Evolutionary conservation across 768 basidiomycete genomes (phyloP), one percentile per base, ranked within the genome.

Genomic region (Inosperma sp.): DNA sequence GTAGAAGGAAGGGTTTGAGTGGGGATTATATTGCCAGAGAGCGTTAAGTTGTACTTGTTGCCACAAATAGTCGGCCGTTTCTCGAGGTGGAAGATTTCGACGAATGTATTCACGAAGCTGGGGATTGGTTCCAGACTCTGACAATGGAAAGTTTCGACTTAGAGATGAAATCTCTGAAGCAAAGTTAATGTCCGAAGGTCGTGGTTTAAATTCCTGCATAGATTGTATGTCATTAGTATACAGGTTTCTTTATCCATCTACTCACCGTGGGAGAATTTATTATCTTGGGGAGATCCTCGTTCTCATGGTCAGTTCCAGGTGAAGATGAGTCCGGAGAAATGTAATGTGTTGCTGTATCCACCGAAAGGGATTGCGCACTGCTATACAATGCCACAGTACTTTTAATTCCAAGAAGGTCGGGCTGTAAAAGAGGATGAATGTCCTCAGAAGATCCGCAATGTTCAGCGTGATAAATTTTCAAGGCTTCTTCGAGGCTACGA

Each of bases 1-100:
- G 57, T 83, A 78, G 68, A 82, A 83, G 0, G 79, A 80, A 55
- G 79, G 74, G 65, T 77, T 80, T 34, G 80, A 77, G 61, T 83
- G 80, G 33, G 83, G 80, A 59, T 83, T 84, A 69, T 81, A 81
- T 78, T 84, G 82, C 84, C 83, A 85, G 49, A 83, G 71, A 21
- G 82, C 83, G 56, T 84, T 83, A 54, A 73, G 71, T 44, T 75
- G 74, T 25, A 80, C 80, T 62, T 84, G 81, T 29, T 75, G 71
- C 73, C 83, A 85, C 19, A 85, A 73, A 49, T 80, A 73, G 46
- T 80, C 77, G 0, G 83, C 82, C 51, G 82, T 80, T 44, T 71
- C 63, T 31, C 77, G 74, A 3, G 75, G 58, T 16, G 84, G 84
- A 8, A 86, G 74, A 61, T 77, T 74, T 40, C 62, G 68, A 40